phyloP scores from a whole-genome alignment of 371 early-diverging fungal genomes.

The Nosema muscidifuracis region DNA sequence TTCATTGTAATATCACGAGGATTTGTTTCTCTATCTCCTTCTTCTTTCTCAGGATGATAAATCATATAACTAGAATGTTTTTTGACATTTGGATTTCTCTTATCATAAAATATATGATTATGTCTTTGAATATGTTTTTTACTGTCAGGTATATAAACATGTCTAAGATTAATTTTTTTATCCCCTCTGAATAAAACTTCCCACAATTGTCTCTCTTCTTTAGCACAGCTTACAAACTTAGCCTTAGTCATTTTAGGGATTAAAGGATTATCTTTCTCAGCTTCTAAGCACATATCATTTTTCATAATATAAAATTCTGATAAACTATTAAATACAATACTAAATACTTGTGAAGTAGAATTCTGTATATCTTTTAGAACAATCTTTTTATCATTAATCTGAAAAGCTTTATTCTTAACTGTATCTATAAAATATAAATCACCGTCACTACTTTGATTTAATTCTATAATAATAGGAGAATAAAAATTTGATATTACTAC shows the following conservation, averaged over 20 bases:
- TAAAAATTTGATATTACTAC: neutral
- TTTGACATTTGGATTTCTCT: too few relatives aligned
- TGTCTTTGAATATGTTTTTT: too few relatives aligned
- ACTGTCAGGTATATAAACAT: too few relatives aligned
- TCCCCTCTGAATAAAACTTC: neutral
- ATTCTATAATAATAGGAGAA: neutral
- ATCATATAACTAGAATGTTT: too few relatives aligned
- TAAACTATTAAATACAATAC: neutral
- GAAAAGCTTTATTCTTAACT: neutral
- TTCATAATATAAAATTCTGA: neutral
- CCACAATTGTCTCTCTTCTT: neutral
- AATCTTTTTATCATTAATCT: neutral
- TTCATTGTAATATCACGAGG: too few relatives aligned
- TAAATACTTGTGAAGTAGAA: neutral
- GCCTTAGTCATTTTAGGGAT: neutral
- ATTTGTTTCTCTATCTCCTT: too few relatives aligned
- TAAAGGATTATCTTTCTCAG: too few relatives aligned
- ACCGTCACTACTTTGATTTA: neutral
- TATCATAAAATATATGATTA: too few relatives aligned
- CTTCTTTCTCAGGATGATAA: too few relatives aligned
- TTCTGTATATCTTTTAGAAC: neutral
- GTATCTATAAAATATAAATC: neutral
- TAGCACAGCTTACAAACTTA: neutral
- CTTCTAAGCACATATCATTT: neutral
- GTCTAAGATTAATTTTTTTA: neutral